Conservation (phyloP, 768 basidiomycete genomes). For the Termitomyces sp. region DNA sequence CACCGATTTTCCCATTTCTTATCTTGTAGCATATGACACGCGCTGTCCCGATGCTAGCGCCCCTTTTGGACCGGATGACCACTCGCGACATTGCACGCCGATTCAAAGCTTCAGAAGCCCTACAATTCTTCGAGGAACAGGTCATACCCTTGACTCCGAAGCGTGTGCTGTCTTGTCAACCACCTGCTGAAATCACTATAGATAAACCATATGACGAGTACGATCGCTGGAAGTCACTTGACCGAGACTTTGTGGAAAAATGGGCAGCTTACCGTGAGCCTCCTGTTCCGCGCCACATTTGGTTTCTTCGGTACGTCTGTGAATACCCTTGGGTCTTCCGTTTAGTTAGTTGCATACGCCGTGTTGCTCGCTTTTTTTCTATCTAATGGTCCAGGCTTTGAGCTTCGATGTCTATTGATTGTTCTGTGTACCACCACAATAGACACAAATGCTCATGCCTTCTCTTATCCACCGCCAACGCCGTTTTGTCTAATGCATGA, state of each 20-base stretch:
- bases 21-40: constrained; percentile 14
- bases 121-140: constrained; percentile 20
- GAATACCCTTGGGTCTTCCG: not conserved
- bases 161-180: not conserved
- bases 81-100: too few relatives aligned
- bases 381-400: too few relatives aligned
- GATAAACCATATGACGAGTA: not conserved
- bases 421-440: too few relatives aligned
- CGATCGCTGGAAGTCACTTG: constrained; percentile 15
- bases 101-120: constrained; percentile 11
- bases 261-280: constrained; percentile 17
- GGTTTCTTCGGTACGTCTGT: not conserved
- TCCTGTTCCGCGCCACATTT: not conserved
- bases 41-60: constrained; percentile 20
- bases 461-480: too few relatives aligned
- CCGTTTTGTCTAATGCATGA: too few relatives aligned
- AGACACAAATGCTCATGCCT: too few relatives aligned
- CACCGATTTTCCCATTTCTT: not conserved
- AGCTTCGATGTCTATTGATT: too few relatives aligned
- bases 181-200: not conserved
- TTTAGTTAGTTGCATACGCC: too few relatives aligned
- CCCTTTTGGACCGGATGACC: constrained; percentile 24
- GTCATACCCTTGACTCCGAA: not conserved
- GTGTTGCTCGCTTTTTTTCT: not conserved
- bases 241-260: constrained; percentile 9